Conservation (phyloP, 176 grass and related monocot genomes). For the Hsuehochloa calcarea region DNA sequence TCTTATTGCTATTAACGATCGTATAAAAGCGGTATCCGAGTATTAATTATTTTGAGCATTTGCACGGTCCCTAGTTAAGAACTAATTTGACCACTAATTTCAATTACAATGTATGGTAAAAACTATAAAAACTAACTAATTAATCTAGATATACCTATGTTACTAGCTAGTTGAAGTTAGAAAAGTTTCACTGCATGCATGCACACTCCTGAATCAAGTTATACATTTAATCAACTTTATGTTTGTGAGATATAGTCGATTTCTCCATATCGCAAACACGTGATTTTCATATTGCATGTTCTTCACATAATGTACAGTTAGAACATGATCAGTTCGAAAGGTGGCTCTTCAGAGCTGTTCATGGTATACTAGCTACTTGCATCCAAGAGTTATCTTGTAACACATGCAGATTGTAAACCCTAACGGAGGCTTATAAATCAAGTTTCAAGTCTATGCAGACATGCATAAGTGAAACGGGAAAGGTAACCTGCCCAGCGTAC, state of each 20-base stretch:
- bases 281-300: neutral
- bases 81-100: too few species aligned
- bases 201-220: too few species aligned
- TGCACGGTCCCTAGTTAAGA: too few species aligned
- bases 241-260: neutral
- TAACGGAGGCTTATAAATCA: neutral
- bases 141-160: too few species aligned
- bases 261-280: neutral
- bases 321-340: neutral
- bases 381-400: neutral
- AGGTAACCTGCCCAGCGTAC: conserved; percentile 23
- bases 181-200: too few species aligned
- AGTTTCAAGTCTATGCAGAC: conserved; percentile 18
- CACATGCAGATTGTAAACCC: too few species aligned
- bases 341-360: neutral
- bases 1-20: too few species aligned
- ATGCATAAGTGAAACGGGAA: conserved; percentile 34
- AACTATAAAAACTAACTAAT: too few species aligned
- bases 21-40: too few species aligned
- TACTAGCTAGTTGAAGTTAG: too few species aligned
- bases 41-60: too few species aligned
- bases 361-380: neutral
- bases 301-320: neutral
- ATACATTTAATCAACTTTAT: neutral
- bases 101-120: too few species aligned